phyloP scores from a whole-genome alignment of 805 yeast species.

The Metschnikowia kofuensis region DNA sequence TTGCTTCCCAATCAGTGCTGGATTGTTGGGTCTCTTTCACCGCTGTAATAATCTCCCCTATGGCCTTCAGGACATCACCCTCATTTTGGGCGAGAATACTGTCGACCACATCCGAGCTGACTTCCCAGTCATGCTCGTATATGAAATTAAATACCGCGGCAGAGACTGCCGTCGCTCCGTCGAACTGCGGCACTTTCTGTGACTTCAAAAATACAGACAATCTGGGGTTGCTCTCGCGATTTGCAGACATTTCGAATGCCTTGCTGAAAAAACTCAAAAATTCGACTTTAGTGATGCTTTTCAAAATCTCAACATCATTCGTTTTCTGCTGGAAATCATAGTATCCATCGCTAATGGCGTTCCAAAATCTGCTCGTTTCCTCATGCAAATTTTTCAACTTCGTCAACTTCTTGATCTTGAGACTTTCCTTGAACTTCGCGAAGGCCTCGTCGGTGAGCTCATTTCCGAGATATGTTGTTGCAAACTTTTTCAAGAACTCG shows the following conservation, averaged over 20 bases:
- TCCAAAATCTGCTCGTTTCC: slow-evolving; percentile 66
- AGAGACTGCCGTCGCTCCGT: slow-evolving; percentile 21
- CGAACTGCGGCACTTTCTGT: slow-evolving; percentile 28
- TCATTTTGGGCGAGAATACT: slow-evolving; percentile 8
- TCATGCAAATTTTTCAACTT: slow-evolving; percentile 76
- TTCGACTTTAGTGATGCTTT: slow-evolving; percentile 52
- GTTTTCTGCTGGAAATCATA: slow-evolving; percentile 68
- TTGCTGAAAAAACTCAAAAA: slow-evolving; percentile 52
- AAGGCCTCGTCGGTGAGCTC: slow-evolving; percentile 64
- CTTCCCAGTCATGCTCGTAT: slow-evolving; percentile 20
- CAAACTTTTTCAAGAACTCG: slow-evolving; percentile 53
- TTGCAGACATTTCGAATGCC: slow-evolving; percentile 29
- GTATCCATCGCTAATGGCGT: slow-evolving; percentile 67
- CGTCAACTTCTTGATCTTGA: slow-evolving; percentile 62
- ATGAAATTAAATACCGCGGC: slow-evolving; percentile 27
- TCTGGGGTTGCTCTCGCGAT: slow-evolving; percentile 16
- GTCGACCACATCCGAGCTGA: slow-evolving; percentile 27
- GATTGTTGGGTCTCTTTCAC: neutral
- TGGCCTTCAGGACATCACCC: slow-evolving; percentile 14
- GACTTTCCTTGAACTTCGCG: slow-evolving; percentile 63
- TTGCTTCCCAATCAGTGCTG: neutral
- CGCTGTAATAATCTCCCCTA: slow-evolving; percentile 14
- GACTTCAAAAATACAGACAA: slow-evolving; percentile 50
- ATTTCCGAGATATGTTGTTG: slow-evolving; percentile 34
- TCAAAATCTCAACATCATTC: slow-evolving; percentile 55